These are phyloP conservation scores for Cyclotella cryptica DNA, from an alignment of 108 stramenopile genomes.

Conservation along the genomic window DNA sequence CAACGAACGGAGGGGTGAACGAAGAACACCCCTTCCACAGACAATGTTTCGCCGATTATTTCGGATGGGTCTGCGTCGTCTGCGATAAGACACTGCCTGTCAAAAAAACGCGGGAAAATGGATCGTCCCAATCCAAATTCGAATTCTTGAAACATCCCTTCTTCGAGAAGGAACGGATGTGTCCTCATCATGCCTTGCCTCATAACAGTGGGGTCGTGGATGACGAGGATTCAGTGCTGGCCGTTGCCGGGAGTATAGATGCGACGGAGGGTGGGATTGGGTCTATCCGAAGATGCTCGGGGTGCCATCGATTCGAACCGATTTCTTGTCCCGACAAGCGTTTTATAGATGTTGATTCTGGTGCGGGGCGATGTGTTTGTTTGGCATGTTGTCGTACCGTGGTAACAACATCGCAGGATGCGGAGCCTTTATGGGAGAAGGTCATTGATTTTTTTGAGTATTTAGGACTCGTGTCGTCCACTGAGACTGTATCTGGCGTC, in stretches of 20 bases:
- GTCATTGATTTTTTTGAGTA: constrained; percentile 69
- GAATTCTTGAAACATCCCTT: constrained; percentile 70
- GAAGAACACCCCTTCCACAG: constrained; percentile 54
- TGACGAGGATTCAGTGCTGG: background rate
- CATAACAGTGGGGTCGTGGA: background rate
- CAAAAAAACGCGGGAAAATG: constrained; percentile 19
- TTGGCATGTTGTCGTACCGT: constrained; percentile 65
- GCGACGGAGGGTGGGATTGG: constrained; percentile 17
- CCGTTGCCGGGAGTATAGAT: background rate
- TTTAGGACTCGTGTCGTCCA: constrained; percentile 57
- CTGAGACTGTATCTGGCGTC: constrained; percentile 37
- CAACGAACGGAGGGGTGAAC: constrained; percentile 1
- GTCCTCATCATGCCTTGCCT: constrained; percentile 48
- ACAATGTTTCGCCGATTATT: constrained; percentile 58
- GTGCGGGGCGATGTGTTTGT: constrained; percentile 65
- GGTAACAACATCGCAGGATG: constrained; percentile 63
- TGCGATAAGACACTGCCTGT: constrained; percentile 60
- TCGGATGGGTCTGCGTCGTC: constrained; percentile 64
- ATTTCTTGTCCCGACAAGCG: constrained; percentile 34
- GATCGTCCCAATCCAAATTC: constrained; percentile 22
- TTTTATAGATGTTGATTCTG: constrained; percentile 67
- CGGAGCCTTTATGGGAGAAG: constrained; percentile 61
- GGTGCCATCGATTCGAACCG: constrained; percentile 77
- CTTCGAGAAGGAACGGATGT: constrained; percentile 71
- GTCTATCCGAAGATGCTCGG: constrained; percentile 60